Evolutionary conservation across 768 basidiomycete genomes (phyloP), one percentile per base, ranked within the genome.

Genomic region (Russula olivacea): DNA sequence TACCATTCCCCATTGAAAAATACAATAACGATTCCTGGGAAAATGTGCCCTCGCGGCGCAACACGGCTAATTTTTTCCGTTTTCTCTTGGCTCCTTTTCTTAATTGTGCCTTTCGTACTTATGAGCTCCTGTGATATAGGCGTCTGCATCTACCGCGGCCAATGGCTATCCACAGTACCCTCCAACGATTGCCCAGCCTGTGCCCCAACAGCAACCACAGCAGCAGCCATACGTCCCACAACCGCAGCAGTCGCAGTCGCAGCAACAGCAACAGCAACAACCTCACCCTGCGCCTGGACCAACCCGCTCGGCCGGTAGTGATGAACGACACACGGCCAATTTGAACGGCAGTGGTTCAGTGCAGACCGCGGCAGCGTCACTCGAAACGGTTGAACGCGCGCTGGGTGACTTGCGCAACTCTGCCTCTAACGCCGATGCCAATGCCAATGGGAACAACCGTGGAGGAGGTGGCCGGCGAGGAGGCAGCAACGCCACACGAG

Each of bases 281-380:
- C 41, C 58, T 15, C 32, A 55, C 14, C 47, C 48, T 11, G 10
- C 34, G 15, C 64, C 58, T 25, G 55, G n/a, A 8, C 57, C 57
- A 0, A 30, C 57, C 28, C 66, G 17, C 8, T 64, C 71, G 38
- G 66, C 63, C 59, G 71, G 71, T 50, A 71, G 66, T 34, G 61
- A 66, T 63, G 70, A 71, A 50, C 68, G 69, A 36, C 72, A 73
- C 41, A 74, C 63, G 12, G 78, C 47, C 63, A 74, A 60, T 55
- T 45, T 40, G 43, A 61, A 66, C 10, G 74, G 72, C n/a, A 71
- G 66, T 59, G 83, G 82, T 69, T 77, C 85, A 21, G 80, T 89
- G n/a, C 83, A 83, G 68, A 86, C 83, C 4, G 88, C 88, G 2
- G 83, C 87, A 0, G 86, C 86, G 0, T 90, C 89, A 3, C 76